Base-by-base conservation (phyloP, 2,329 filamentous ascomycete genomes). In the Biscogniauxia marginata region DNA sequence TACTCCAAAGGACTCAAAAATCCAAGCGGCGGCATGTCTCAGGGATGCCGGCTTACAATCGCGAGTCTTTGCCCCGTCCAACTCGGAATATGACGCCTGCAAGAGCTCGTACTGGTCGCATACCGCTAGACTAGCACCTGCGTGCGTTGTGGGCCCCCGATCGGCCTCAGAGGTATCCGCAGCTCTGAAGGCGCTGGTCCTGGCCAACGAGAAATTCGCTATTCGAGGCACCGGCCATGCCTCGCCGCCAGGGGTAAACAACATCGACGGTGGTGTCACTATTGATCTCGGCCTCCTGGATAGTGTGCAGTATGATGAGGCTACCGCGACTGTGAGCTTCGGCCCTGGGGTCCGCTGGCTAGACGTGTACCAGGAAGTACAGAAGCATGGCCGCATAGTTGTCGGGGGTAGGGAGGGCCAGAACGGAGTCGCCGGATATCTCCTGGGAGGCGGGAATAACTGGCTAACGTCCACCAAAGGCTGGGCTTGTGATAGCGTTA, bases 151-250 rank as follows among this genome's bases (percentile, higher is more conserved):
- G 30, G 13, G 30, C 6, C 30, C 30, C 9, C 30, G 30, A 16
- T 39, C 30, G 6, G 13, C 30, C 13, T 2, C 30, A 11, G 30
- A 39, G 30, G 30, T 39, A 11, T 39, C 30, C n/a, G 30, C n/a
- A 3, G 30, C 30, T 11, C 30, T 39, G 13, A 39, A 39, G 30
- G 30, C 30, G 30, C 30, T 39, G 3, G 30, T 39, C 30, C 30
- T 11, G 11, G 30, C 30, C 30, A 39, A 39, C 30, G 30, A 39
- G 30, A 39, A 39, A 16, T 39, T 39, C 30, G 77, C 78, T 3
- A 70, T 77, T 23, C 73, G 75, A 18, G 73, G 75, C 55, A 78
- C 78, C 43, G 79, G 78, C 0, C 78, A 81, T 44, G 43, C 23
- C 63, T 71, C 72, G 23, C 69, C 73, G 5, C 74, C 74, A 0